A percentile compares a stretch with the other conserved stretches of the same genome.
These are phyloP conservation scores for Nidularia sp. DNA, from an alignment of 768 basidiomycete species.

Conservation along the genomic window DNA sequence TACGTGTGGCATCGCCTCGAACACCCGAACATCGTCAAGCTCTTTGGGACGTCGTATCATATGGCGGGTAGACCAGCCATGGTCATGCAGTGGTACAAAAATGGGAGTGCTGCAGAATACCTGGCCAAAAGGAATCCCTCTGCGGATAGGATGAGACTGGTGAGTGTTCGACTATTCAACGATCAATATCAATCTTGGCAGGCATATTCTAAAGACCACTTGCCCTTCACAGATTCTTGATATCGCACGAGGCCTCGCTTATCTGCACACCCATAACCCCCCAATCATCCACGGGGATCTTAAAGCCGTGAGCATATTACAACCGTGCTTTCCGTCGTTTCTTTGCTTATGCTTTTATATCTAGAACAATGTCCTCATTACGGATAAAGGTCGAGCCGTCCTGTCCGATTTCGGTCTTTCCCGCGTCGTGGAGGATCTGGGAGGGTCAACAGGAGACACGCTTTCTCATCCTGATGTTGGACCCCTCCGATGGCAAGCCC, in stretches of 20 bases:
- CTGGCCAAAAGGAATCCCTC: slow-evolving; percentile 24
- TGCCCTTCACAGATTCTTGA: slow-evolving; percentile 30
- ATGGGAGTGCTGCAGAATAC: slow-evolving; percentile 43
- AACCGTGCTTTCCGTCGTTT: too few relatives aligned
- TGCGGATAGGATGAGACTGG: slow-evolving; percentile 31
- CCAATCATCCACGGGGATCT: slow-evolving; percentile 29
- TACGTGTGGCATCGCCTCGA: slow-evolving; percentile 44
- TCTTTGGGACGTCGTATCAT: slow-evolving; percentile 43
- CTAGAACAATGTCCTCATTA: slow-evolving; percentile 43
- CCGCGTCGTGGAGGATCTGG: slow-evolving; percentile 23
- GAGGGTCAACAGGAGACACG: slow-evolving; percentile 21
- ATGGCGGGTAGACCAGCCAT: slow-evolving; percentile 29
- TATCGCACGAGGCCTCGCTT: slow-evolving; percentile 34
- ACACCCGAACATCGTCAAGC: slow-evolving; percentile 42
- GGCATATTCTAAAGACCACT: not conserved
- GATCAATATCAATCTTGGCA: not conserved
- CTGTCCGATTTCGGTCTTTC: slow-evolving; percentile 44
- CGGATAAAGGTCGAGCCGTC: slow-evolving; percentile 32
- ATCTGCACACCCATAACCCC: slow-evolving; percentile 34
- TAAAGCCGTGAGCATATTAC: slow-evolving; percentile 15
- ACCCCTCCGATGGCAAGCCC: slow-evolving; percentile 28
- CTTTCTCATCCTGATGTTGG: slow-evolving; percentile 22
- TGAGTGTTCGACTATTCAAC: too few relatives aligned
- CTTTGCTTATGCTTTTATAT: too few relatives aligned
- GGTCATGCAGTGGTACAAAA: slow-evolving; percentile 45